Evolutionary conservation across 2,329 filamentous ascomycete genomes (phyloP), one percentile per base, ranked within the genome.

Genomic region (Fusarium phyllophilum): DNA sequence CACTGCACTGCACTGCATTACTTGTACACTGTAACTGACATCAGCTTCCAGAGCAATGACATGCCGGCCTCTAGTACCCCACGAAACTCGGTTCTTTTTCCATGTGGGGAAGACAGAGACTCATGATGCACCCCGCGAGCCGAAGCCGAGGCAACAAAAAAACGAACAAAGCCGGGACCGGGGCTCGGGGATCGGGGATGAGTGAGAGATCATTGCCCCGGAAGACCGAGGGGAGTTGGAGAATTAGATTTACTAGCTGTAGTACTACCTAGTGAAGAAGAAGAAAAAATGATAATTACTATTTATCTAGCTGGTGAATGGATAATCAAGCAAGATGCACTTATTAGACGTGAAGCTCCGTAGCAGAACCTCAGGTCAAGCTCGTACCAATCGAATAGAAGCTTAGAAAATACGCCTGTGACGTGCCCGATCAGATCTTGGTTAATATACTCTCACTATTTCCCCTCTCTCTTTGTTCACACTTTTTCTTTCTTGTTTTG

Each of bases 141-240:
- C 76, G 76, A 78, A 78, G 76, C 76, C 76, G 76, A 78, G 76
- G 76, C 76, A 78, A 75, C 52, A 49, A 45, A 42, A 58, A 58
- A 45, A 26, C 57, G 20, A 57, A 57, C 26, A 52, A 38, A 67
- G 65, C 62, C 65, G 75, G 75, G 74, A 36, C 62, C 65, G 74
- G 75, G 75, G 75, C 58, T 74, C 72, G 75, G 75, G 74, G 63
- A 49, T 42, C 74, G 70, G 67, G 51, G 65, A 45, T 66, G 69
- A 55, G 62, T 74, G 63, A 58, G 31, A 33, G 41, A 71, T 71
- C 71, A 71, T 74, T 73, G 70, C 39, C 61, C 70, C 70, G 70
- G 70, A 49, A 71, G 57, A 72, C 66, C 71, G 71, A 73, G 67
- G 51, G 38, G 46, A 52, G 52, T 70, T 69, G 67, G 66, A 70